phyloP scores from a whole-genome alignment of 495 filamentous ascomycete species.

The Hypoxylon lienhwacheense region DNA sequence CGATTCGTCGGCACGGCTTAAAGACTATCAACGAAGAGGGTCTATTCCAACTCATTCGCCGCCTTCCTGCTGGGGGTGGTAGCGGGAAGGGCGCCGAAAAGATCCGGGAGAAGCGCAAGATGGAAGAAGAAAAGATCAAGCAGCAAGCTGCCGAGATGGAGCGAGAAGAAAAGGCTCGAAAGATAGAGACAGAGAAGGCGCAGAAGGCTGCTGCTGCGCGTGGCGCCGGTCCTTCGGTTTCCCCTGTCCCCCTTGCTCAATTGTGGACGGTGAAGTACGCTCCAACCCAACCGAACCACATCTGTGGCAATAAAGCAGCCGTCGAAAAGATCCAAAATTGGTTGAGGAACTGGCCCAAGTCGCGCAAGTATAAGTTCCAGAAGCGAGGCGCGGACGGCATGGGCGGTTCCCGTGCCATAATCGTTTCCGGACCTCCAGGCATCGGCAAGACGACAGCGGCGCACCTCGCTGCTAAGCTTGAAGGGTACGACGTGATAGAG shows the following conservation, averaged over 20 bases:
- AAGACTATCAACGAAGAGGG: constrained; percentile 95
- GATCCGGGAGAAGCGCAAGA: constrained; percentile 75
- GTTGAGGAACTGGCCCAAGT: constrained; percentile 79
- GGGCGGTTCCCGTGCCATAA: constrained; percentile 77
- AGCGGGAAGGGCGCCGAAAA: constrained; percentile 84
- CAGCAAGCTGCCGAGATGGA: constrained; percentile 84
- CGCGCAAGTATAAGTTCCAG: constrained; percentile 72
- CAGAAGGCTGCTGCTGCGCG: constrained; percentile 51
- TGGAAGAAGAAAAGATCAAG: constrained; percentile 75
- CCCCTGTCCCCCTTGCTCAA: constrained; percentile 59
- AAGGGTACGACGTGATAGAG: constrained; percentile 91
- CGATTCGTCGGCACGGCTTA: constrained; percentile 72
- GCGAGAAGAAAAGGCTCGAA: constrained; percentile 58
- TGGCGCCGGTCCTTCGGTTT: constrained; percentile 37
- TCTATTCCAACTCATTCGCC: constrained; percentile 81
- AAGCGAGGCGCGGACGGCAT: constrained; percentile 78
- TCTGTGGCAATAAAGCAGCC: constrained; percentile 90
- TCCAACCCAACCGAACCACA: constrained; percentile 76
- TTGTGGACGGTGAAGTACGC: constrained; percentile 98
- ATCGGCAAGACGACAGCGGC: constrained; percentile 98
- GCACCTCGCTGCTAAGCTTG: constrained; percentile 88
- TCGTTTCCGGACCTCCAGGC: constrained; percentile 91
- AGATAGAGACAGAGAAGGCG: constrained; percentile 52
- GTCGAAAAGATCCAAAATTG: constrained; percentile 89
- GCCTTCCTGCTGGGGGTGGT: constrained; percentile 82